Evolutionary conservation across 345 rosid species (phyloP), one percentile per base, ranked within the genome.

Genomic region (Eutrema japonicum): DNA sequence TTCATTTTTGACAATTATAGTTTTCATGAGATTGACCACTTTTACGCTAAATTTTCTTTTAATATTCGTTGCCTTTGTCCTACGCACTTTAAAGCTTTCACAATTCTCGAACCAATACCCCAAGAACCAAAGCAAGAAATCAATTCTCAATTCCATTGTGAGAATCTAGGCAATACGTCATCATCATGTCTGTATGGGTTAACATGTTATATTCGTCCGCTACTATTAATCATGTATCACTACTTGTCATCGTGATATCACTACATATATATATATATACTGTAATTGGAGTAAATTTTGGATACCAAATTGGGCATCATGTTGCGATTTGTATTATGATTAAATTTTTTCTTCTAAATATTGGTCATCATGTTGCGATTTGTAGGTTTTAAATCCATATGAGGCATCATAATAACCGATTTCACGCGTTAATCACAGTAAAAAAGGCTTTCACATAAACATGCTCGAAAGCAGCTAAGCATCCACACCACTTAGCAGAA

Each of bases 11-110:
- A 11, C 13, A 56, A 56, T 27, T 43, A 42, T 4, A 46, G 41
- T 37, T 29, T 26, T 14, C 26, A 64, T 35, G 42, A 36, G 41
- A 38, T 7, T 64, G 58, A 26, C 10, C 22, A 52, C 63, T 32
- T 47, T 2, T 68, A 43, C 30, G 48, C 27, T 27, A 30, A 57
- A 55, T 4, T 74, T 6, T 45, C 1, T 6, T 46, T 3, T 42
- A 10, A 77, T 76, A 83, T 77, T 74, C 85, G 76, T 64, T 62
- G 80, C 82, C 81, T 68, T 53, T 58, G 73, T 66, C 82, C 41
- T 58, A 68, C 68, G 72, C 87, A 48, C 74, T 16, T 78, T 5
- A 12, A 66, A 79, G 57, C 16, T 36, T 56, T 26, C 49, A 6
- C 48, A 60, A 42, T 8, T 26, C 53, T 50, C 67, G 4, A 70